These are phyloP conservation scores for Pezicula rhizophila DNA, from an alignment of 2,329 filamentous ascomycete genomes.

Conservation along the genomic window DNA sequence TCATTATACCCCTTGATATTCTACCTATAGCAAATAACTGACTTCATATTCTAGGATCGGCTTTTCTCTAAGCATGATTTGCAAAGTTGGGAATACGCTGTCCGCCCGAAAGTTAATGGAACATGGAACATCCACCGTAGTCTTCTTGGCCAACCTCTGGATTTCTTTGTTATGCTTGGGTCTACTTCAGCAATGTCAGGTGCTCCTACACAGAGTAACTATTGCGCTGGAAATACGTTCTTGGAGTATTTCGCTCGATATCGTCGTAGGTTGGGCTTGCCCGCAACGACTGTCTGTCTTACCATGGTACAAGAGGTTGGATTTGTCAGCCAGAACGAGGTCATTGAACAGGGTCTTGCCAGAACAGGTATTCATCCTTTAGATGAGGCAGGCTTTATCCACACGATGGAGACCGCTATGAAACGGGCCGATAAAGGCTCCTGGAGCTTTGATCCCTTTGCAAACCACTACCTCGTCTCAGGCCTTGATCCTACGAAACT, in stretches of 20 bases:
- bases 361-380: not conserved
- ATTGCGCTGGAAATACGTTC: constrained; percentile 30
- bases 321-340: constrained; percentile 16
- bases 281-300: not conserved
- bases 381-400: not conserved
- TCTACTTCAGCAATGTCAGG: constrained; percentile 24
- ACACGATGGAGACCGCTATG: not conserved
- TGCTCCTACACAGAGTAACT: constrained; percentile 27
- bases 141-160: constrained; percentile 19
- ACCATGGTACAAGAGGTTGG: not conserved
- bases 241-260: constrained; percentile 27
- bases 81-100: constrained; percentile 33
- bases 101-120: constrained; percentile 46
- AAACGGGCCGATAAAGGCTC: not conserved
- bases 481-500: not conserved
- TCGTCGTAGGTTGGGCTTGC: not conserved
- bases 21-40: not conserved
- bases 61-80: not conserved
- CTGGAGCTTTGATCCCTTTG: not conserved
- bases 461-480: not conserved
- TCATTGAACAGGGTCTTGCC: constrained; percentile 26
- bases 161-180: constrained; percentile 30
- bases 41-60: not conserved
- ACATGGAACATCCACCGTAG: constrained; percentile 45
- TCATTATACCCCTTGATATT: no score